Evolutionary conservation across 768 basidiomycete genomes (phyloP).

Genomic region (Glaciozyma martinii): DNA sequence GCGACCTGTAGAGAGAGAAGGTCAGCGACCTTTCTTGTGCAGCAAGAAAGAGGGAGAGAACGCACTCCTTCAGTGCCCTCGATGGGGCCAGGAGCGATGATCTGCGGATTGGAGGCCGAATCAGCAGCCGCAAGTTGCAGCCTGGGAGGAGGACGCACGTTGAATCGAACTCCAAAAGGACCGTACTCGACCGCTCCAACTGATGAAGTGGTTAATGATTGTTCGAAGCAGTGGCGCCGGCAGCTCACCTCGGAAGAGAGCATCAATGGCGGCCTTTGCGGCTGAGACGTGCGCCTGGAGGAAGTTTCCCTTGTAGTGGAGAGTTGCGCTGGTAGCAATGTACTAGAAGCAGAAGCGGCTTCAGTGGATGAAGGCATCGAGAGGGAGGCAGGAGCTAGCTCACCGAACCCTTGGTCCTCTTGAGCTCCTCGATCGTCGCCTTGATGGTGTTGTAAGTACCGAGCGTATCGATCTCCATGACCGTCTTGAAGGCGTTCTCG

Average conservation of each 20-base stretch:
- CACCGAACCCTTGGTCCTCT: slow-evolving; percentile 52
- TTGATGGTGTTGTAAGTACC: slow-evolving; percentile 82
- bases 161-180: slow-evolving; percentile 84
- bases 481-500: slow-evolving; percentile 59
- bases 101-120: slow-evolving; percentile 38
- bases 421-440: slow-evolving; percentile 45
- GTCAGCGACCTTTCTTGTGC: too few species aligned
- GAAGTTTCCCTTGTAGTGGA: slow-evolving; percentile 44
- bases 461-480: slow-evolving; percentile 86
- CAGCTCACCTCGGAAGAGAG: slow-evolving; percentile 53
- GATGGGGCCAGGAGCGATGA: slow-evolving; percentile 76
- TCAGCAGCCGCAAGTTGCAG: not conserved
- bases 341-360: not conserved
- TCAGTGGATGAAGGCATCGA: not conserved
- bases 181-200: slow-evolving; percentile 69
- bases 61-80: slow-evolving; percentile 55
- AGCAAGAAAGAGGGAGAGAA: too few species aligned
- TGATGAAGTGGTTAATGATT: not conserved
- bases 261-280: slow-evolving; percentile 90
- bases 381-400: not conserved
- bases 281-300: slow-evolving; percentile 90
- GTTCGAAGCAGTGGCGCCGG: too few species aligned
- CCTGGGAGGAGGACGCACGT: slow-evolving; percentile 36
- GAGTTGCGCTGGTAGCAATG: not conserved
- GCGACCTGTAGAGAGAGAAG: slow-evolving; percentile 28